These are phyloP conservation scores for Lactuca sativa DNA, from an alignment of 129 eudicot genomes.

Conservation along the genomic window DNA sequence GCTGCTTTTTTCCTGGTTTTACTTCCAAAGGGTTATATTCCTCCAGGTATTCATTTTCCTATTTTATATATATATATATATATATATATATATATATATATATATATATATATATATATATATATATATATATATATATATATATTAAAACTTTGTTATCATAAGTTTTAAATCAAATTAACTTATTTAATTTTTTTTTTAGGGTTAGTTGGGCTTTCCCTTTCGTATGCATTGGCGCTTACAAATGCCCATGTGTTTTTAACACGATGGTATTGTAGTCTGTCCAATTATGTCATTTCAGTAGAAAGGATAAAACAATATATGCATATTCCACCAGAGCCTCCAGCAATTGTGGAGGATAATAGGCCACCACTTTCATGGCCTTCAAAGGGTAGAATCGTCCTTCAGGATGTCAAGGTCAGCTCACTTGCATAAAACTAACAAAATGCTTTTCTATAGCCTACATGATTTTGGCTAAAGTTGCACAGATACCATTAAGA, in stretches of 20 bases:
- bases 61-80: background rate
- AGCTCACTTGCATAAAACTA: background rate
- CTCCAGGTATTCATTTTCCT: slow-evolving; percentile 52
- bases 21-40: slow-evolving; percentile 44
- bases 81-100: too few species aligned
- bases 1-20: slow-evolving; percentile 56
- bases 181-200: background rate
- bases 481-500: too few species aligned
- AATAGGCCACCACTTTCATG: slow-evolving; percentile 63
- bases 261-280: slow-evolving; percentile 59
- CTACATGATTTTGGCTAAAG: background rate
- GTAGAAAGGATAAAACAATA: slow-evolving; percentile 75
- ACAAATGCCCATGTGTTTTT: slow-evolving; percentile 56
- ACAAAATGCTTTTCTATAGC: slow-evolving; percentile 5
- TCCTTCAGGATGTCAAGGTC: slow-evolving; percentile 57
- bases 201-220: slow-evolving; percentile 76
- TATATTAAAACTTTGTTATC: background rate
- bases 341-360: slow-evolving; percentile 58
- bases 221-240: slow-evolving; percentile 64
- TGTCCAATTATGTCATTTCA: slow-evolving; percentile 55
- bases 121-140: too few species aligned
- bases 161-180: background rate
- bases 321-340: slow-evolving; percentile 69
- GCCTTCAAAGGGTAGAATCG: slow-evolving; percentile 66
- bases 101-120: too few species aligned